Conservation (phyloP, 129 eudicot species). For the Saussurea involucrata region DNA sequence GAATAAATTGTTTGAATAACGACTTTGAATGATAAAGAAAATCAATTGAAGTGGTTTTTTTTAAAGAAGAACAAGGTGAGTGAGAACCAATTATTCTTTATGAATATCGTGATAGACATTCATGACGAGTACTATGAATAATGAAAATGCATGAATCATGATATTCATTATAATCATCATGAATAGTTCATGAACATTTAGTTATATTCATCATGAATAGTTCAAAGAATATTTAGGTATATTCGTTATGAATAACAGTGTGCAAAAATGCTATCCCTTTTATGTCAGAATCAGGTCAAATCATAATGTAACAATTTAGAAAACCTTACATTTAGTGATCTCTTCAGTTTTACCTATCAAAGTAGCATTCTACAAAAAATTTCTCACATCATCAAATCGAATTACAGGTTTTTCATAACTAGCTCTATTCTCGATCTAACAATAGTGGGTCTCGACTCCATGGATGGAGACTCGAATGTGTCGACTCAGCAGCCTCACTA, state of each 20-base stretch:
- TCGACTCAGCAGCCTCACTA: conserved; percentile 59
- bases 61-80: no score
- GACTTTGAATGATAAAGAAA: no score
- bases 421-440: conserved; percentile 97
- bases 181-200: no score
- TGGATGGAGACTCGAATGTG: conserved; percentile 63
- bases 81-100: background rate
- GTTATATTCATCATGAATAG: no score
- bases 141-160: background rate
- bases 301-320: background rate
- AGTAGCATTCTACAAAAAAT: background rate
- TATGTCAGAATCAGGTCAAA: no score
- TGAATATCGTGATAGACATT: background rate
- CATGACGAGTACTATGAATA: background rate
- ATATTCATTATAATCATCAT: no score
- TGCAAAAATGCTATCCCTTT: no score
- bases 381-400: conserved; percentile 17
- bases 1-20: no score
- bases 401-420: conserved; percentile 83
- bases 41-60: no score
- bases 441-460: conserved; percentile 76
- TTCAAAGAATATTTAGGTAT: background rate
- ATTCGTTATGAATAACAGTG: no score
- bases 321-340: background rate
- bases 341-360: conserved; percentile 8